Evolutionary conservation across 2,329 filamentous ascomycete genomes (phyloP), one percentile per base, ranked within the genome.

Genomic region (Byssothecium circinans): DNA sequence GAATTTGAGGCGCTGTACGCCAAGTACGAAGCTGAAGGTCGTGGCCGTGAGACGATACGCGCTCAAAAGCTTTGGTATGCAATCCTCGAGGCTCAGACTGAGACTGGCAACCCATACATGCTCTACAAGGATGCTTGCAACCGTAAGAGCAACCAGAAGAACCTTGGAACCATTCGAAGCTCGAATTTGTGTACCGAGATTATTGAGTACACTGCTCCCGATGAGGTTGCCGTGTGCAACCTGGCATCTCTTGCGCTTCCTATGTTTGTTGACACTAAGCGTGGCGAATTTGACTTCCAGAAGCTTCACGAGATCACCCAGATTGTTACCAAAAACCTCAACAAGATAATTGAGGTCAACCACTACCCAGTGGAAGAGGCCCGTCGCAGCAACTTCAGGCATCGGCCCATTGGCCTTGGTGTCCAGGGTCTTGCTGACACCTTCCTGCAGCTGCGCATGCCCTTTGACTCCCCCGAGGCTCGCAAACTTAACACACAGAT

Each of bases 101-200:
- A 99, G 84, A 99, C 94, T 37, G 94, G 94, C 62, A 97, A 95
- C 76, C 94, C 94, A 40, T 99, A 96, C 78, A 99, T 99, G 90
- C 86, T 97, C 51, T 99, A 99, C 86, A 99, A 99, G 82, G 94
- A 99, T 76, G 83, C 86, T 67, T 92, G 88, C 84, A 99, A 99
- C 84, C 85, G 85, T 73, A 99, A 99, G 87, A 96, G 91, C 81
- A 99, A 99, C 83, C 94, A 99, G 80, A 97, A 99, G 87, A 99
- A 99, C 77, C 82, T 99, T 25, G 94, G 94, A 58, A 96, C 91
- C 54, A 99, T 99, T 65, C 91, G 91, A 74, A 96, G 90, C 81
- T 99, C 94, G 68, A 99, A 99, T 75, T 81, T 99, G 40, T 99
- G 94, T 85, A 97, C 92, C 41, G 94, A 99, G 76, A 99, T 99